Base-by-base conservation (phyloP, 1,139 yeast species). In the Scheffersomyces segobiensis region DNA sequence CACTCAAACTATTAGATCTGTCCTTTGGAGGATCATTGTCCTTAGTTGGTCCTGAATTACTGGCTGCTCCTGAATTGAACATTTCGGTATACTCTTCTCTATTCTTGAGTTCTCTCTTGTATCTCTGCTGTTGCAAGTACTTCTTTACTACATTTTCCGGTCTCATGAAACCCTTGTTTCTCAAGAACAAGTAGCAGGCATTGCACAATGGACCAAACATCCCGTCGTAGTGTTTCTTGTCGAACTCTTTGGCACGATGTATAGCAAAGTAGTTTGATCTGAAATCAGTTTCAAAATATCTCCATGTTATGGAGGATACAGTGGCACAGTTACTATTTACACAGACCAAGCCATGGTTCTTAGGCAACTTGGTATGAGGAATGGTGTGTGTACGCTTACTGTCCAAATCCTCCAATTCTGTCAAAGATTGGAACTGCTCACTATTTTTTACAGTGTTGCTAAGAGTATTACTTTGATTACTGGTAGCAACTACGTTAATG, bases 151-250 rank as follows among this genome's bases (percentile, higher is more conserved):
- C 84, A 24, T 76, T 77, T 62, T 77, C 81, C 1, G 85, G 85
- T 65, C 84, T 73, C 83, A 81, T 80, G 64, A 80, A 81, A n/a
- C 84, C 85, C 64, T 80, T 79, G 60, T 76, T 78, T 57, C 84
- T 71, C 59, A 81, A 76, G 61, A 81, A 81, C 46, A 81, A 69
- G 63, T 78, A 80, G 63, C 86, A 82, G 2, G 84, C 84, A 65
- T 81, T 81, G 66, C 86, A 82, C 56, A 81, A 71, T 0, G 85
- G 83, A 1, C 86, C 86, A 63, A 78, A 78, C 84, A 80, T 80
- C 5, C 83, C 84, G 55, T 80, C 82, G 61, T 79, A 80, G 59
- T 78, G 70, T 59, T 71, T 72, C 60, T 77, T 77, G 65, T 80
- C 75, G 59, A 80, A 80, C 58, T 74, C 76, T 52, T 73, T 73